phyloP scores from a whole-genome alignment of 2,329 filamentous ascomycete species.

The Colletotrichum incanum region DNA sequence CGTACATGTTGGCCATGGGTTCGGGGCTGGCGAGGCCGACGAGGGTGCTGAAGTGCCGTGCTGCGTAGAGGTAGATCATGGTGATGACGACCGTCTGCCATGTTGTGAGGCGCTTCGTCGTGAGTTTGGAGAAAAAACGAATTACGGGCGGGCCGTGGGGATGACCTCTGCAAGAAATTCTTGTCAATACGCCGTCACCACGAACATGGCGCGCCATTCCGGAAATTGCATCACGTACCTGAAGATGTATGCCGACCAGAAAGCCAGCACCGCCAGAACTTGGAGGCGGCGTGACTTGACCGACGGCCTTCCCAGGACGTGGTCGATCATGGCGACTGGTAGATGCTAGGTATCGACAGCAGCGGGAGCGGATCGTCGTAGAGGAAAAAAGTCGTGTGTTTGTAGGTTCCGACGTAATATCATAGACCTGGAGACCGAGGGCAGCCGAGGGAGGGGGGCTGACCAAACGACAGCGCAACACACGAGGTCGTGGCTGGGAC shows the following conservation, averaged over 20 bases:
- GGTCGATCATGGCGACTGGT: slow-evolving; percentile 75
- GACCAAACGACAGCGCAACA: slow-evolving; percentile 32
- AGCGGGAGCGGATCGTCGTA: neutral
- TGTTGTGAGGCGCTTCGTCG: slow-evolving; percentile 81
- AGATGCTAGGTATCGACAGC: slow-evolving; percentile 12
- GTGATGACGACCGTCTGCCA: slow-evolving; percentile 94
- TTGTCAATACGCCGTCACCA: neutral
- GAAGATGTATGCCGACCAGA: slow-evolving; percentile 90
- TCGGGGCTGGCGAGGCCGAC: slow-evolving; percentile 93
- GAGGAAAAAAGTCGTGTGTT: neutral
- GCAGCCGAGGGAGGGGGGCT: slow-evolving; percentile 18
- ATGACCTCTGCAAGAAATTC: slow-evolving; percentile 73
- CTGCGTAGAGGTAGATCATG: slow-evolving; percentile 91
- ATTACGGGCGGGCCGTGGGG: slow-evolving; percentile 89
- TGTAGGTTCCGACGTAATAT: slow-evolving; percentile 7
- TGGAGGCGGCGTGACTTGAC: slow-evolving; percentile 93
- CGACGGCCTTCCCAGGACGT: slow-evolving; percentile 92
- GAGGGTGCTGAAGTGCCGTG: slow-evolving; percentile 94
- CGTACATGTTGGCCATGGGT: slow-evolving; percentile 94
- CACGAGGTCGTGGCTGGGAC: slow-evolving; percentile 34
- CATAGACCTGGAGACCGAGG: slow-evolving; percentile 18
- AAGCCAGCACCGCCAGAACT: slow-evolving; percentile 89
- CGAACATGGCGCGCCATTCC: neutral
- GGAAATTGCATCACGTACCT: slow-evolving; percentile 63
- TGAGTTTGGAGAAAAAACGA: slow-evolving; percentile 78